A percentile compares a stretch with the other conserved stretches of the same genome.
Conservation (phyloP, 345 rosid species). For the Xanthoceras sorbifolium region DNA sequence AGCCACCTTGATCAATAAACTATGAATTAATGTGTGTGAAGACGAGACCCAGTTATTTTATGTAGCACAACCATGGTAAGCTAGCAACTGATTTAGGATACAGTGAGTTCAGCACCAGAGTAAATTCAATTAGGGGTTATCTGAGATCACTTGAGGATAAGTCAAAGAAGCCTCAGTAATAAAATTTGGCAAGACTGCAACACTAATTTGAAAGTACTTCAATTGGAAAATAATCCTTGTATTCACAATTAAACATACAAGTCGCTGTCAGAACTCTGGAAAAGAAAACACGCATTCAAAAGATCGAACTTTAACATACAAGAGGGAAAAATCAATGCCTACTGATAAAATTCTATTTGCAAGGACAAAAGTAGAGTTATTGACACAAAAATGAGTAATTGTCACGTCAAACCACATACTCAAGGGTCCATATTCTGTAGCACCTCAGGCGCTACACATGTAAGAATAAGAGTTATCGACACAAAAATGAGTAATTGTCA, state of each 20-base stretch:
- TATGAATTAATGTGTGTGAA: not conserved
- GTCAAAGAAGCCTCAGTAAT: not conserved
- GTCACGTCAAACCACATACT: not conserved
- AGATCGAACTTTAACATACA: not conserved
- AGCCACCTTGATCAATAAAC: not conserved
- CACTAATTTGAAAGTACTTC: constrained; percentile 3
- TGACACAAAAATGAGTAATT: not conserved
- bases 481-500: not conserved
- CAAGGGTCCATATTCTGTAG: constrained; percentile 2
- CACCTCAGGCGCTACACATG: too few relatives aligned
- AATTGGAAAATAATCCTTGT: not conserved
- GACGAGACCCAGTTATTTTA: not conserved
- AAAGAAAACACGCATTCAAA: not conserved
- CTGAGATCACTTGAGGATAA: not conserved
- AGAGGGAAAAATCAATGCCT: not conserved
- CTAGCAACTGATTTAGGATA: not conserved
- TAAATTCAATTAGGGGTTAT: not conserved
- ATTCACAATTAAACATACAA: not conserved
- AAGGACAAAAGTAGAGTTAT: not conserved
- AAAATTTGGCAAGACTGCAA: not conserved
- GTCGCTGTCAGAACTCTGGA: not conserved
- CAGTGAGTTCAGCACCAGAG: constrained; percentile 7
- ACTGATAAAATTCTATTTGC: not conserved
- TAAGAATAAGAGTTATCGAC: not conserved
- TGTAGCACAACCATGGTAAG: not conserved